phyloP scores from a whole-genome alignment of 768 basidiomycete species.

The Kwoniella europaea region DNA sequence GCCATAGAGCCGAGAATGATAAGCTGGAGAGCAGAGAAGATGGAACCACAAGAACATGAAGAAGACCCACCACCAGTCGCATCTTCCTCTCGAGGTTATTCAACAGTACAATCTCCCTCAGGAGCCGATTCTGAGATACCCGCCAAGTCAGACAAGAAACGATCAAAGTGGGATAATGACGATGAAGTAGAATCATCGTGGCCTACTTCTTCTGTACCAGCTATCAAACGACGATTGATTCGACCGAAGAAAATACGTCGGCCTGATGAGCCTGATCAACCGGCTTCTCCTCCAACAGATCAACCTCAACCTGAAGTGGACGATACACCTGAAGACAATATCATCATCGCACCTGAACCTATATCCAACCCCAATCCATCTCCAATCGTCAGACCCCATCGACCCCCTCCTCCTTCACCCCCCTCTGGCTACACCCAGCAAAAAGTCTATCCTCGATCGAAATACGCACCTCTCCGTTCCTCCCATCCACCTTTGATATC shows the following conservation, averaged over 20 bases:
- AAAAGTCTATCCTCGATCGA: constrained; percentile 27
- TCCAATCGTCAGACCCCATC: constrained; percentile 7
- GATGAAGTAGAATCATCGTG: constrained; percentile 10
- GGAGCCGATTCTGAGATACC: not conserved
- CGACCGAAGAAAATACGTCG: constrained; percentile 41
- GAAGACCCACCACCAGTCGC: not conserved
- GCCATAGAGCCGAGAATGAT: constrained; percentile 5
- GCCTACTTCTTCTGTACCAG: constrained; percentile 7
- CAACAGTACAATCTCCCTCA: not conserved
- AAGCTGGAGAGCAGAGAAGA: not conserved
- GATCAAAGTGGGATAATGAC: constrained; percentile 31
- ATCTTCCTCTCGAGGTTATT: constrained; percentile 19
- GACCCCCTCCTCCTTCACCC: constrained; percentile 5
- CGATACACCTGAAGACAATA: not conserved
- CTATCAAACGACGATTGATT: constrained; percentile 40
- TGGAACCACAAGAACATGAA: not conserved
- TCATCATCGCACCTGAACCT: not conserved
- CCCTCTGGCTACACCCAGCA: not conserved
- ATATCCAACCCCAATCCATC: not conserved
- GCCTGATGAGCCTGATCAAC: constrained; percentile 23
- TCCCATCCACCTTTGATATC: constrained; percentile 78
- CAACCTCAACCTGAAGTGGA: not conserved
- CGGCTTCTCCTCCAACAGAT: not conserved
- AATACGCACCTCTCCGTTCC: constrained; percentile 67
- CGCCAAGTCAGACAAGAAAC: not conserved